Evolutionary conservation across 768 basidiomycete species (phyloP).

Genomic region (Steccherinum ochraceum): DNA sequence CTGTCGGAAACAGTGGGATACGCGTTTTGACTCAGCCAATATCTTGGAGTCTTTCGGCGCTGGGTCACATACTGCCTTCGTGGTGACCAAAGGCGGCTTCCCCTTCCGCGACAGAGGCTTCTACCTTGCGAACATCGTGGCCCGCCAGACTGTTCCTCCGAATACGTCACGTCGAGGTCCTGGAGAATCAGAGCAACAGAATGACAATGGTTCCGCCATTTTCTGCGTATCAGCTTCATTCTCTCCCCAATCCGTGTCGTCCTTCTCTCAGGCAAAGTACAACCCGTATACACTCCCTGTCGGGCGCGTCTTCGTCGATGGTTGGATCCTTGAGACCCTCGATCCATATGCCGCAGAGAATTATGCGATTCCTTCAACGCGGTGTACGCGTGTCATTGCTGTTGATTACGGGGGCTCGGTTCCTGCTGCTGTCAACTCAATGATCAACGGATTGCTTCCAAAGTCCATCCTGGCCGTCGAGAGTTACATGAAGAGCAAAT

Average conservation of each 20-base stretch:
- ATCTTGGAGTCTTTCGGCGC: conserved; percentile 75
- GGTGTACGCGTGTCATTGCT: conserved; percentile 78
- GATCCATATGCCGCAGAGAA: conserved; percentile 94
- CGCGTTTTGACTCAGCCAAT: conserved; percentile 65
- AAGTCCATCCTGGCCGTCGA: conserved; percentile 71
- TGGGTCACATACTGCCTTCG: conserved; percentile 64
- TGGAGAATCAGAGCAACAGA: conserved; percentile 28
- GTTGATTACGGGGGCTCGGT: conserved; percentile 85
- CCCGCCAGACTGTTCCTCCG: conserved; percentile 36
- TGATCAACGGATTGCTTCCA: conserved; percentile 76
- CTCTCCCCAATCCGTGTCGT: conserved; percentile 51
- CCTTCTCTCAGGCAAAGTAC: conserved; percentile 60
- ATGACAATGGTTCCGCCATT: conserved; percentile 53
- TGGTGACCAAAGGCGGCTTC: conserved; percentile 72
- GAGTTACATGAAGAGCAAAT: conserved; percentile 56
- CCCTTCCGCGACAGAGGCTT: conserved; percentile 90
- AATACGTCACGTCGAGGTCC: conserved; percentile 35
- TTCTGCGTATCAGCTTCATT: conserved; percentile 84
- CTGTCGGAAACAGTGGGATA: conserved; percentile 82
- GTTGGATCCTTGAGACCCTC: conserved; percentile 94
- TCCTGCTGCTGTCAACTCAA: conserved; percentile 77
- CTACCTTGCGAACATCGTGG: conserved; percentile 69
- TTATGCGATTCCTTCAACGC: conserved; percentile 88
- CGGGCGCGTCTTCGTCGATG: conserved; percentile 82
- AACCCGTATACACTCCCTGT: conserved; percentile 71